phyloP scores from a whole-genome alignment of 2,329 filamentous ascomycete species.

The Colletotrichum falcatum region DNA sequence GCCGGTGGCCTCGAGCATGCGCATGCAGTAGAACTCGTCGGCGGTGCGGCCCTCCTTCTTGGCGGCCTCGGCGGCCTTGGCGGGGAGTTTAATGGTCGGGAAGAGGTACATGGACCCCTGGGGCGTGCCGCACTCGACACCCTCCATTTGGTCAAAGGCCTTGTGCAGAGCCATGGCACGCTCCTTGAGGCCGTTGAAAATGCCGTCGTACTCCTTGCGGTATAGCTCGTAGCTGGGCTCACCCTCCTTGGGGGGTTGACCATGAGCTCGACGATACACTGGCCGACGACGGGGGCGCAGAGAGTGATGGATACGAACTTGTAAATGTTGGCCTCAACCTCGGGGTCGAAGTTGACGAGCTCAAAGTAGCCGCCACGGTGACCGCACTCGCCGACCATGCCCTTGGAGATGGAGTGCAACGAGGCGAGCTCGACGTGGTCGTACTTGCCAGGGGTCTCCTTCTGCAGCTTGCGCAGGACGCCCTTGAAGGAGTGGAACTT shows the following conservation, averaged over 20 bases:
- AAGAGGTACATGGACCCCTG: constrained; percentile 99
- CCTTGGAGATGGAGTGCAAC: constrained; percentile 94
- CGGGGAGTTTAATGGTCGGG: constrained; percentile 86
- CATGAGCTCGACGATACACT: constrained; percentile 98
- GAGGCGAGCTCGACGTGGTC: constrained; percentile 90
- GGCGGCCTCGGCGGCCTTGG: constrained; percentile 82
- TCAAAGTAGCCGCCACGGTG: constrained; percentile 99
- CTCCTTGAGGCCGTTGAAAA: constrained; percentile 81
- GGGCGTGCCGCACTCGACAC: constrained; percentile 88
- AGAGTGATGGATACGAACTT: constrained; percentile 98
- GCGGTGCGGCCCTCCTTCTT: constrained; percentile 77
- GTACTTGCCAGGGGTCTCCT: constrained; percentile 79
- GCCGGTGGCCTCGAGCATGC: constrained; percentile 91
- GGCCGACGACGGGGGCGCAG: constrained; percentile 93
- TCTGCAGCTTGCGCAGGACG: constrained; percentile 83
- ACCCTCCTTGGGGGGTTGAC: constrained; percentile 91
- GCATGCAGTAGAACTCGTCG: constrained; percentile 95
- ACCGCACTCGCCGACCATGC: constrained; percentile 98
- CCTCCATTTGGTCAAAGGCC: constrained; percentile 95
- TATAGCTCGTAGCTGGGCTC: constrained; percentile 89
- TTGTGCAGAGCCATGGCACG: constrained; percentile 88
- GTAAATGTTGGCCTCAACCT: constrained; percentile 94
- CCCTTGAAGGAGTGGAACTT: constrained; percentile 97
- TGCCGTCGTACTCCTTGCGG: constrained; percentile 84
- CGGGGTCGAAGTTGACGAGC: constrained; percentile 86